Evolutionary conservation across 192 early-diverging fungal genomes (phyloP).

Genomic region (Phycomyces blakesleeanus): DNA sequence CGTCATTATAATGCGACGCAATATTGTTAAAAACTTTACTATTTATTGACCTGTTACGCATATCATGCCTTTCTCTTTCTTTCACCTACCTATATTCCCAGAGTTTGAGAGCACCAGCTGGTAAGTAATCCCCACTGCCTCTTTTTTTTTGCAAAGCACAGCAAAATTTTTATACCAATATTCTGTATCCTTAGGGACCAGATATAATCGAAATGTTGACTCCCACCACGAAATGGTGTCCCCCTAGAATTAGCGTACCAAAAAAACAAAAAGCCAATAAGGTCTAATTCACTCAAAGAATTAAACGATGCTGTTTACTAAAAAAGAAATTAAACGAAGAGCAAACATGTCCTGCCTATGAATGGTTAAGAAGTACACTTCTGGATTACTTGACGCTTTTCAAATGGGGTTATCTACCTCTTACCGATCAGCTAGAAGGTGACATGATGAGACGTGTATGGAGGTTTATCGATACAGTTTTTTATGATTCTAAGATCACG

Average conservation of each 20-base stretch:
- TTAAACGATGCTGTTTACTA: neutral
- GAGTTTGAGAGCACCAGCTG: no score
- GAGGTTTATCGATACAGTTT: conserved; percentile 10
- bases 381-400: conserved; percentile 6
- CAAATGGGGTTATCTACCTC: conserved; percentile 8
- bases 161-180: no score
- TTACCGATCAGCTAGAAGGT: conserved; percentile 12
- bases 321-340: conserved; percentile 9
- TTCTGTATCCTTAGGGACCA: no score
- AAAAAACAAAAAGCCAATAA: neutral
- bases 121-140: no score
- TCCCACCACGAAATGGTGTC: no score
- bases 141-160: no score
- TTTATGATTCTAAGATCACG: conserved; percentile 13
- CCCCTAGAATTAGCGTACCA: no score
- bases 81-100: no score
- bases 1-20: no score
- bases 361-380: conserved; percentile 7
- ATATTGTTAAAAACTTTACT: no score
- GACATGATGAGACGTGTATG: conserved; percentile 12
- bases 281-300: neutral
- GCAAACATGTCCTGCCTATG: neutral
- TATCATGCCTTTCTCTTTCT: no score
- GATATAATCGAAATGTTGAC: conserved; percentile 1
- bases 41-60: no score